Base-by-base conservation (phyloP, 148 eudicot species). In the Dysphania ambrosioides region DNA sequence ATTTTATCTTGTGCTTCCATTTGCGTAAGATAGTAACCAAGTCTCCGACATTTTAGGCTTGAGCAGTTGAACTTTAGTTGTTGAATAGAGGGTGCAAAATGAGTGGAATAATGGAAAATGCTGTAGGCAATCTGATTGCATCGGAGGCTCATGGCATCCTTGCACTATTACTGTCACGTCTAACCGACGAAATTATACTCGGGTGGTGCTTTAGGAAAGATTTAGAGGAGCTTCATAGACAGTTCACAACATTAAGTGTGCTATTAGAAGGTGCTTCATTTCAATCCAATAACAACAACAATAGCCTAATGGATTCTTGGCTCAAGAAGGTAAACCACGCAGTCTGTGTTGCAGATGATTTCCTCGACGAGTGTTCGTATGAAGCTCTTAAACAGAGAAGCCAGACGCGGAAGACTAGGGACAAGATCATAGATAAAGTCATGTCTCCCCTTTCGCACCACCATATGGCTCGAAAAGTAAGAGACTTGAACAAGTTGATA, bases 341-440 rank as follows among this genome's bases (percentile, higher is more conserved):
- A 6, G 76, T 58, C 27, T 62, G 62, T 44, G 58, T 41, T 6
- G 69, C 30, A 0, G 76, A 73, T 10, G 69, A 73, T 30, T 47
- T 73, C 6, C 42, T 73, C 27, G 69, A 73, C 31, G 69, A 61
- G 1, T 63, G 29, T 3, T 27, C 76, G 8, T 62, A 73, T 47
- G 40, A 36, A 36, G 40, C 3, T 36, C 7, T 36, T 5, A 36
- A 36, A 8, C 40, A 2, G 40, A 36, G 40, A 36, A 4, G 40
- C 40, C 40, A 2, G 3, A 36, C 40, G 5, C 5, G 40, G 8
- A 36, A 36, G 40, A n/a, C n/a, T n/a, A n/a, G n/a, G n/a, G n/a
- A n/a, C n/a, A n/a, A n/a, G n/a, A n/a, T n/a, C n/a, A n/a, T 5
- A 36, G 40, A 36, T 8, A 8, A 36, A 36, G 40, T 36, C 40